These are phyloP conservation scores for Allomyces arbusculus DNA, from an alignment of 192 early-diverging fungal species.

Conservation along the genomic window DNA sequence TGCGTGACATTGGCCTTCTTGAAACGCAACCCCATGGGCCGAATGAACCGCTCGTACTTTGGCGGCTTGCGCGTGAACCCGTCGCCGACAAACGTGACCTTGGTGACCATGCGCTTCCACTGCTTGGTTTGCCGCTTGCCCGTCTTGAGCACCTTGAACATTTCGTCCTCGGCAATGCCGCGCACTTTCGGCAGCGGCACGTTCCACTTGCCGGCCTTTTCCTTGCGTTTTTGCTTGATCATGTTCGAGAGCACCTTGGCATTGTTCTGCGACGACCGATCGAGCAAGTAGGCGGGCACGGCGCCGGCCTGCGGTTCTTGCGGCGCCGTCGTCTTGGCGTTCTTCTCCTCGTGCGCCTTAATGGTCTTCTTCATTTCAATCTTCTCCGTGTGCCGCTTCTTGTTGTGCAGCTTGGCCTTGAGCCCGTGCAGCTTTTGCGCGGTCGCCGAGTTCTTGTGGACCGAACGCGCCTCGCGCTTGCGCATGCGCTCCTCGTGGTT, in stretches of 20 bases:
- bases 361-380: slow-evolving; percentile 99
- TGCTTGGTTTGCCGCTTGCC: slow-evolving; percentile 85
- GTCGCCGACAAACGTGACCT: slow-evolving; percentile 97
- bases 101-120: slow-evolving; percentile 98
- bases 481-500: slow-evolving; percentile 93
- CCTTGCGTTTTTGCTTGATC: slow-evolving; percentile 99
- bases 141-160: slow-evolving; percentile 92
- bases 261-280: slow-evolving; percentile 89
- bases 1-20: slow-evolving; percentile 99
- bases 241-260: slow-evolving; percentile 97
- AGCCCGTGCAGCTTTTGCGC: slow-evolving; percentile 94
- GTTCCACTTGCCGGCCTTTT: slow-evolving; percentile 95
- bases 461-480: slow-evolving; percentile 82
- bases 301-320: slow-evolving; percentile 83
- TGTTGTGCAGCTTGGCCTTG: slow-evolving; percentile 96
- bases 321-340: slow-evolving; percentile 76
- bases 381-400: slow-evolving; percentile 94
- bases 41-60: slow-evolving; percentile 96
- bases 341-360: slow-evolving; percentile 95
- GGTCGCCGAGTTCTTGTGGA: slow-evolving; percentile 73
- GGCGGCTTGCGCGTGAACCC: slow-evolving; percentile 98
- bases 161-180: slow-evolving; percentile 97
- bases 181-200: slow-evolving; percentile 96
- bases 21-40: slow-evolving; percentile 91
- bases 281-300: slow-evolving; percentile 89